These are phyloP conservation scores for Phytophthora parvispora DNA, from an alignment of 352 stramenopile species.

Conservation along the genomic window DNA sequence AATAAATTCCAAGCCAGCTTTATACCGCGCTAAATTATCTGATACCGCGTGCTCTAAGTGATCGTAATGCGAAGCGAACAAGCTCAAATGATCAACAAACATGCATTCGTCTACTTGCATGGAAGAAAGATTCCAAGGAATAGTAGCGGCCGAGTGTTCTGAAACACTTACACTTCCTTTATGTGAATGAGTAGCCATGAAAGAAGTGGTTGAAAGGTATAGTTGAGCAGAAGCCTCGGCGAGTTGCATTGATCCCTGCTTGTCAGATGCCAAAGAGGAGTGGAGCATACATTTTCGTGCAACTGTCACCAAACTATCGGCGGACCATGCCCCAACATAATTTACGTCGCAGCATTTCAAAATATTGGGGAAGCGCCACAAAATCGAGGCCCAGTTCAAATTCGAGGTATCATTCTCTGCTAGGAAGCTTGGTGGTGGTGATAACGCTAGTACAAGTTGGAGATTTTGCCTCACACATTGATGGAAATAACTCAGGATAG, in stretches of 20 bases:
- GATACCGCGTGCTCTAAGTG: constrained; percentile 40
- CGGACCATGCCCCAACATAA: constrained; percentile 53
- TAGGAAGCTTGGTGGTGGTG: neutral
- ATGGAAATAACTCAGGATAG: constrained; percentile 65
- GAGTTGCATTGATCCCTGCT: constrained; percentile 44
- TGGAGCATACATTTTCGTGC: constrained; percentile 52
- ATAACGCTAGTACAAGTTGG: constrained; percentile 65
- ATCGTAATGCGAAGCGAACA: constrained; percentile 49
- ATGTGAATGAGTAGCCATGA: constrained; percentile 1
- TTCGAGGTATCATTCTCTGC: neutral
- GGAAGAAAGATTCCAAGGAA: constrained; percentile 10
- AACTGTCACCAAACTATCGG: constrained; percentile 49
- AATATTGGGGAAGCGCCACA: constrained; percentile 57
- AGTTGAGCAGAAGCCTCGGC: constrained; percentile 51
- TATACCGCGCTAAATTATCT: constrained; percentile 44
- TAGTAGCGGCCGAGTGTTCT: neutral
- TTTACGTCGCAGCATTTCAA: constrained; percentile 51
- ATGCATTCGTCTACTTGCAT: constrained; percentile 49
- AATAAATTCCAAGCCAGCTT: constrained; percentile 57
- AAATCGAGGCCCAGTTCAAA: constrained; percentile 26
- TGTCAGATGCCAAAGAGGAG: constrained; percentile 17
- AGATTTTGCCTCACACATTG: constrained; percentile 48
- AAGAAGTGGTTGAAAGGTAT: constrained; percentile 40
- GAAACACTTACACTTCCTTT: neutral
- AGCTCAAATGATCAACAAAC: constrained; percentile 63